Conservation (phyloP, 495 filamentous ascomycete species). For the Neurospora sp. region DNA sequence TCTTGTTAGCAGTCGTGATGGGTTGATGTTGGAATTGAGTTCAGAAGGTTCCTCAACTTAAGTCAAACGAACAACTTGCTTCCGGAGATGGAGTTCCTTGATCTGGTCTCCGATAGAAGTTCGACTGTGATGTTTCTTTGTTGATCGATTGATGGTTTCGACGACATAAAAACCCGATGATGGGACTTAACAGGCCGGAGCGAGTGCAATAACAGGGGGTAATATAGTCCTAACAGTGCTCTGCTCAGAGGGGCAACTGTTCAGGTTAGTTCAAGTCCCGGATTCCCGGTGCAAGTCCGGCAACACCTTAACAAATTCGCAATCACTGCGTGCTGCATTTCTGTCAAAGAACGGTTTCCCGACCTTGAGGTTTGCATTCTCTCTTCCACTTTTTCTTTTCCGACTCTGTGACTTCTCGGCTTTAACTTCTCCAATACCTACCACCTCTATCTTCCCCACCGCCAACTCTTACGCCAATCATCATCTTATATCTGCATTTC, state of each 20-base stretch:
- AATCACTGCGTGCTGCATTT: not conserved
- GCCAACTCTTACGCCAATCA: not conserved
- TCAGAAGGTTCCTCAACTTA: too few relatives aligned
- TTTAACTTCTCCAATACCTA: not conserved
- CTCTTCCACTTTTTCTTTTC: not conserved
- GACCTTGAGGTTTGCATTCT: not conserved
- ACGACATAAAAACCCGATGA: not conserved
- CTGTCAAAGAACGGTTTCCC: not conserved
- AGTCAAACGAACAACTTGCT: not conserved
- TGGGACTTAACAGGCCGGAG: not conserved
- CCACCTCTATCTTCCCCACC: not conserved
- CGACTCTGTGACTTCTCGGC: not conserved
- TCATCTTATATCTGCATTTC: not conserved
- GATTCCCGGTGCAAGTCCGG: not conserved
- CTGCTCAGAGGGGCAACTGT: not conserved
- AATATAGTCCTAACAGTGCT: not conserved
- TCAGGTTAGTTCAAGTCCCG: not conserved
- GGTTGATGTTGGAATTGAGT: too few relatives aligned
- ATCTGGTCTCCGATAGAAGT: not conserved
- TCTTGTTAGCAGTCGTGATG: not conserved
- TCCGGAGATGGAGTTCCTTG: not conserved
- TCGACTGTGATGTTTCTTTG: not conserved
- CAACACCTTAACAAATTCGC: not conserved
- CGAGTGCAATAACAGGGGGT: not conserved
- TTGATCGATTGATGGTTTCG: not conserved